Percentiles rank a stretch among this genome's conserved stretches.
These are phyloP conservation scores for Phytophthora sp. DNA, from an alignment of 352 stramenopile species.

Conservation along the genomic window DNA sequence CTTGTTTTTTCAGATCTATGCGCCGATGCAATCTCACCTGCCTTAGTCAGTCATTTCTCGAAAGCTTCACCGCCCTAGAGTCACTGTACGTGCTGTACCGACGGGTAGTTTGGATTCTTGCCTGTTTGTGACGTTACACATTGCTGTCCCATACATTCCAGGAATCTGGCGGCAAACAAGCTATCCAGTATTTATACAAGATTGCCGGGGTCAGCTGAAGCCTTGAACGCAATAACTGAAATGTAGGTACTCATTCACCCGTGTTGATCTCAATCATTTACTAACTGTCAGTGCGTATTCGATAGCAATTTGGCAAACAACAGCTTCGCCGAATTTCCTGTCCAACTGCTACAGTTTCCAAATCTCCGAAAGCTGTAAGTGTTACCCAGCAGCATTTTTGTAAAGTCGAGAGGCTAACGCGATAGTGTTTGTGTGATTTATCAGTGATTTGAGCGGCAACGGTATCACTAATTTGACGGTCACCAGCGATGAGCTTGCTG, in stretches of 20 bases:
- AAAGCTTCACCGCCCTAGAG: constrained; percentile 32
- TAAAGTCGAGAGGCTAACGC: too few species aligned
- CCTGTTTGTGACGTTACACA: neutral
- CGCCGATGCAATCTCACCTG: constrained; percentile 36
- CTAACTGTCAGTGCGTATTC: constrained; percentile 7
- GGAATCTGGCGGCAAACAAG: constrained; percentile 38
- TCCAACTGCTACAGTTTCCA: constrained; percentile 44
- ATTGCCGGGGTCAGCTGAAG: constrained; percentile 13
- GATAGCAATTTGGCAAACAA: constrained; percentile 54
- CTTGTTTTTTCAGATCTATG: constrained; percentile 24
- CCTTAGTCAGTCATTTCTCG: constrained; percentile 36
- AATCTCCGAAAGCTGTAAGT: constrained; percentile 56
- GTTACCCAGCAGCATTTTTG: too few species aligned
- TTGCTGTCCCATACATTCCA: constrained; percentile 7
- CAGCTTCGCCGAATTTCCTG: constrained; percentile 43
- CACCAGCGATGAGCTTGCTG: constrained; percentile 34
- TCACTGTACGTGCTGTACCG: constrained; percentile 25
- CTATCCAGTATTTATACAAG: constrained; percentile 43
- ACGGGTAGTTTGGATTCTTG: neutral
- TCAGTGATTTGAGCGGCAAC: constrained; percentile 54
- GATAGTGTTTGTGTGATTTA: too few species aligned
- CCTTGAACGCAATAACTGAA: constrained; percentile 33
- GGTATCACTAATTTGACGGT: constrained; percentile 50
- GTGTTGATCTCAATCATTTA: neutral
- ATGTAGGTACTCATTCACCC: constrained; percentile 31